Conservation (phyloP, 208 protist species). For the Acanthamoeba culbertsoni region DNA sequence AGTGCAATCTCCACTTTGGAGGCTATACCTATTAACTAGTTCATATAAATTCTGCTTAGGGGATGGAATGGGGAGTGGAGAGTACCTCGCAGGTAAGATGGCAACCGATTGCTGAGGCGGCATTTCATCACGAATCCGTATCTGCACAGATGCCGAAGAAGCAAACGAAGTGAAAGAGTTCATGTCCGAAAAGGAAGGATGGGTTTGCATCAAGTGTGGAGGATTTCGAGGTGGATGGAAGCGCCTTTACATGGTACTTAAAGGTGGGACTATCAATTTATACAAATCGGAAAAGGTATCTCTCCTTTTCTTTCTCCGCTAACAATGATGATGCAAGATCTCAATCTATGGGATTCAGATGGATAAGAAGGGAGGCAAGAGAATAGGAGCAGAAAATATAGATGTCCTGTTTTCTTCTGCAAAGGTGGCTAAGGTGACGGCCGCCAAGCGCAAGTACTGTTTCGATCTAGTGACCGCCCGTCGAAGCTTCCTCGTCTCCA, state of each 20-base stretch:
- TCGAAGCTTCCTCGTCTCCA: not conserved
- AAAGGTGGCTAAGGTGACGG: slow-evolving; percentile 21
- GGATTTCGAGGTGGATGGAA: slow-evolving; percentile 15
- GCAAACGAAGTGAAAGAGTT: not conserved
- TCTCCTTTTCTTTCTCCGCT: not conserved
- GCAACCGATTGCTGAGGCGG: not conserved
- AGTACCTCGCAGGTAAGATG: not conserved
- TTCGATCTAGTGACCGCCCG: slow-evolving; percentile 43
- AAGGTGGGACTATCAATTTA: not conserved
- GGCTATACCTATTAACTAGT: too few relatives aligned
- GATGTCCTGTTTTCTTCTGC: slow-evolving; percentile 48
- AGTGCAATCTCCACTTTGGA: too few relatives aligned
- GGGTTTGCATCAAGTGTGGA: slow-evolving; percentile 35
- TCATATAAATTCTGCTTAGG: too few relatives aligned
- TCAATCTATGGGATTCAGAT: not conserved
- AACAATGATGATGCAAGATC: not conserved
- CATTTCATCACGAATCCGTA: not conserved
- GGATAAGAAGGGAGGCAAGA: slow-evolving; percentile 4
- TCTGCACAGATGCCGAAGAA: not conserved
- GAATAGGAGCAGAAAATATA: not conserved
- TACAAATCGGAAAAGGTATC: slow-evolving; percentile 50
- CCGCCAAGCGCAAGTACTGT: slow-evolving; percentile 36
- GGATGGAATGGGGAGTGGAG: too few relatives aligned
- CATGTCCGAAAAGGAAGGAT: slow-evolving; percentile 29
- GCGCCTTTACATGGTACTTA: not conserved